A percentile compares a stretch with the other conserved stretches of the same genome.
Conservation (phyloP, 1,139 yeast species). For the Nakaseomyces delphensis region DNA sequence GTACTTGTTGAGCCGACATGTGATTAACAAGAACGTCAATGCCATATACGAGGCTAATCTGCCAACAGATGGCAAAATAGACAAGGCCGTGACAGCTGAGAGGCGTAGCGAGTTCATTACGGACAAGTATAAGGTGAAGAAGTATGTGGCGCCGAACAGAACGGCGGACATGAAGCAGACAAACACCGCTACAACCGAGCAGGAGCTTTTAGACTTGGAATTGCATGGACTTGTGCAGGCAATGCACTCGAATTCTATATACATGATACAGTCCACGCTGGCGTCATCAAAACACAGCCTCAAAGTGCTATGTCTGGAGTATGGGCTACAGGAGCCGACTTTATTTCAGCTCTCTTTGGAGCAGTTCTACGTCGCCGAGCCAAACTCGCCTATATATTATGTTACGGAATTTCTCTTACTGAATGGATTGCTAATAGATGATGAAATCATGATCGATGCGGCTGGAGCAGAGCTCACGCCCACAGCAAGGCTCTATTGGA, state of each 20-base stretch:
- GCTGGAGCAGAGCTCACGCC: constrained; percentile 11
- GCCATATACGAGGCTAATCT: constrained; percentile 46
- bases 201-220: constrained; percentile 5
- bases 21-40: constrained; percentile 61
- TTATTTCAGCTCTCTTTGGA: constrained; percentile 56
- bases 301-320: constrained; percentile 9
- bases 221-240: constrained; percentile 33
- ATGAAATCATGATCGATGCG: constrained; percentile 11
- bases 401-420: constrained; percentile 63
- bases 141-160: constrained; percentile 29
- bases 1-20: constrained; percentile 34
- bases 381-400: constrained; percentile 43
- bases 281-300: constrained; percentile 43
- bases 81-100: constrained; percentile 25
- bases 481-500: constrained; percentile 40
- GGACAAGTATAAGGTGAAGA: constrained; percentile 42
- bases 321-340: constrained; percentile 32
- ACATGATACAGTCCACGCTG: constrained; percentile 40
- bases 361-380: constrained; percentile 33
- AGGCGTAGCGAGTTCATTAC: constrained; percentile 41
- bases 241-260: constrained; percentile 43
- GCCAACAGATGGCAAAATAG: constrained; percentile 28
- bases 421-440: constrained; percentile 43
- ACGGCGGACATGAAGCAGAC: constrained; percentile 4
- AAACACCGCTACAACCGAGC: background rate